phyloP scores from a whole-genome alignment of 2,329 filamentous ascomycete genomes.

The Aspergillus pseudotamarii region DNA sequence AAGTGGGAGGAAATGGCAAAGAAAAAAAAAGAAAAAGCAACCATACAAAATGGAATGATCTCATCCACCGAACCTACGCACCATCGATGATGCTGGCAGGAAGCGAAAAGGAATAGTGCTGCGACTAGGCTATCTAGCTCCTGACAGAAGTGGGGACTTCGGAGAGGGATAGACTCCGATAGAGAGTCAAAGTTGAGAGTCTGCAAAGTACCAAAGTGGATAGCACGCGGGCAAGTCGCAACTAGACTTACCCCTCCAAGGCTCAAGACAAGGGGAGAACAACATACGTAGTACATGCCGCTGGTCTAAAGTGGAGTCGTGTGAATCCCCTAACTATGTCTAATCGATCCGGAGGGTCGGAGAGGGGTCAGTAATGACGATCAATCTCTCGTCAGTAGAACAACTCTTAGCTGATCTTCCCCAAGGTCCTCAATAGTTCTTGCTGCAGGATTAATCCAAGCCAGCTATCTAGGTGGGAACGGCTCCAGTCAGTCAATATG shows the following conservation, averaged over 20 bases:
- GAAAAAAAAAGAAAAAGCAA: neutral
- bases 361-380: conserved; percentile 4
- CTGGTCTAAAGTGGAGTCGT: neutral
- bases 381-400: conserved; percentile 6
- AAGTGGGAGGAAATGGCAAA: neutral
- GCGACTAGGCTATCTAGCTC: conserved; percentile 6
- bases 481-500: neutral
- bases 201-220: neutral
- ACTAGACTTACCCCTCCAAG: neutral
- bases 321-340: conserved; percentile 7
- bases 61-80: conserved; percentile 3
- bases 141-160: conserved; percentile 12
- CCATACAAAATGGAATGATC: neutral
- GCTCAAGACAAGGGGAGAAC: neutral
- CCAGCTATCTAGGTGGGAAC: neutral
- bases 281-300: conserved; percentile 2
- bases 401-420: conserved; percentile 7
- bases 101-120: conserved; percentile 8
- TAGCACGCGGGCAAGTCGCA: neutral
- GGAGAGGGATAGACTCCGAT: neutral
- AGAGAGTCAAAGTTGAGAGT: neutral
- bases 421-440: conserved; percentile 6
- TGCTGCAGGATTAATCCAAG: neutral
- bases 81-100: conserved; percentile 7
- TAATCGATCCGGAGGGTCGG: conserved; percentile 5